phyloP scores from a whole-genome alignment of 2,329 filamentous ascomycete species.

The Aplosporella prunicola region DNA sequence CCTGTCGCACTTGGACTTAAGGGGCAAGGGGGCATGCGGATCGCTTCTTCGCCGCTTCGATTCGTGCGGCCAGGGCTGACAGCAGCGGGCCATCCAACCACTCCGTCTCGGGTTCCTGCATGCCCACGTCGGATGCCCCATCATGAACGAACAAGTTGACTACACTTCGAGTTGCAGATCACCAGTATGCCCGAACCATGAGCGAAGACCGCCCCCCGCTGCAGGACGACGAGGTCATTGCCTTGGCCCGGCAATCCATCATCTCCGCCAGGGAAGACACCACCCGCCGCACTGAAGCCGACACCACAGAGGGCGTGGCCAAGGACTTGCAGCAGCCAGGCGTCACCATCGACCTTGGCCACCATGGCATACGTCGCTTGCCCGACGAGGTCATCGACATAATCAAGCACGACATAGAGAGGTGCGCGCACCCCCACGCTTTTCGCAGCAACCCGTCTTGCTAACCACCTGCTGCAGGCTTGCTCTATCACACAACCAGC shows the following conservation, averaged over 20 bases:
- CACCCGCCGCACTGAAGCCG: conserved; percentile 38
- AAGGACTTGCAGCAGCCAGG: conserved; percentile 53
- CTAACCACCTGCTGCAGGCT: conserved; percentile 43
- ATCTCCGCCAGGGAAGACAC: conserved; percentile 57
- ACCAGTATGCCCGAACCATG: conserved; percentile 18
- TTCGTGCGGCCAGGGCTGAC: no score
- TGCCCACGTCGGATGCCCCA: not conserved
- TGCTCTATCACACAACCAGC: conserved; percentile 70
- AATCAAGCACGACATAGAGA: conserved; percentile 63
- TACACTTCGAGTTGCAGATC: conserved; percentile 2
- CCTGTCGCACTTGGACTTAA: no score
- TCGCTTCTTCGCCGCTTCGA: no score
- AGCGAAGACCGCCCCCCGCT: conserved; percentile 34
- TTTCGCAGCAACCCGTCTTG: not conserved
- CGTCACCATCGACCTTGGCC: conserved; percentile 69
- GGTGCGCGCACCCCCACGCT: conserved; percentile 37
- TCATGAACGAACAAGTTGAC: conserved; percentile 4
- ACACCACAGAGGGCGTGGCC: conserved; percentile 48
- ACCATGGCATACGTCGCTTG: conserved; percentile 60
- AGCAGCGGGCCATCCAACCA: no score
- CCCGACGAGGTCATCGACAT: conserved; percentile 67
- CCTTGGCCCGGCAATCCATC: conserved; percentile 58
- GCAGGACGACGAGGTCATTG: conserved; percentile 55
- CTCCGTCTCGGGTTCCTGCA: conserved; percentile 2
- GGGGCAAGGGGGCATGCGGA: no score